Percentiles rank a stretch among this genome's conserved stretches.
phyloP scores from a whole-genome alignment of 2,329 filamentous ascomycete genomes.

The Sporothrix variecibatus region DNA sequence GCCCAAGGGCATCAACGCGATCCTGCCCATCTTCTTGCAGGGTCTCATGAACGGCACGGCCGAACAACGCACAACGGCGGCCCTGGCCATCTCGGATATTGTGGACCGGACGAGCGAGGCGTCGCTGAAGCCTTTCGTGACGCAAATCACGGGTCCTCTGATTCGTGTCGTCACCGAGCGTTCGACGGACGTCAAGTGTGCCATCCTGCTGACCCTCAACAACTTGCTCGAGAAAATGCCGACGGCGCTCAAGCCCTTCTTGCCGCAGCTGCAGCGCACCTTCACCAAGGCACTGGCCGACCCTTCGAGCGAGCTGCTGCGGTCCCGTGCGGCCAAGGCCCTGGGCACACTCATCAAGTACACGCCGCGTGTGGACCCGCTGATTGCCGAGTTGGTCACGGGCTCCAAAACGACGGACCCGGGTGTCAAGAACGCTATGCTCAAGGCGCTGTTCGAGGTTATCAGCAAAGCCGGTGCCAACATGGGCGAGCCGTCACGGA shows the following conservation, averaged over 20 bases:
- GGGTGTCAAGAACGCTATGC: slow-evolving; percentile 92
- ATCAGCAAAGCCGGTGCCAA: slow-evolving; percentile 91
- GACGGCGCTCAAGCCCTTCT: slow-evolving; percentile 89
- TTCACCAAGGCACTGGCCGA: slow-evolving; percentile 97
- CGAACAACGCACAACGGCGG: slow-evolving; percentile 89
- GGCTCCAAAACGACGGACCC: slow-evolving; percentile 86
- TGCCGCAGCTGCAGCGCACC: slow-evolving; percentile 93
- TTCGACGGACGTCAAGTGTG: slow-evolving; percentile 93
- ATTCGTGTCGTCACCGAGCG: slow-evolving; percentile 97
- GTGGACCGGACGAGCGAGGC: slow-evolving; percentile 88
- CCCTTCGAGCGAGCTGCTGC: slow-evolving; percentile 82
- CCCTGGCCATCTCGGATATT: slow-evolving; percentile 91
- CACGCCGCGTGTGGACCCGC: slow-evolving; percentile 90
- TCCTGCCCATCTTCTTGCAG: slow-evolving; percentile 95
- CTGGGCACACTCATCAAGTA: slow-evolving; percentile 93
- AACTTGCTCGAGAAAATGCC: slow-evolving; percentile 97
- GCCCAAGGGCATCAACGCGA: slow-evolving; percentile 95
- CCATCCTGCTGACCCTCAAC: slow-evolving; percentile 91
- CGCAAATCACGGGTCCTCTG: slow-evolving; percentile 93
- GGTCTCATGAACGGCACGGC: slow-evolving; percentile 94
- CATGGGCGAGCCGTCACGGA: slow-evolving; percentile 89
- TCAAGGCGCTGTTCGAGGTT: slow-evolving; percentile 94
- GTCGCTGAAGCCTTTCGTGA: slow-evolving; percentile 90
- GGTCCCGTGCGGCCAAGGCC: slow-evolving; percentile 87
- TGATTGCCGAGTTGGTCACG: slow-evolving; percentile 90